Base-by-base conservation (phyloP, 192 early-diverging fungal genomes). In the Entomortierella parvispora region DNA sequence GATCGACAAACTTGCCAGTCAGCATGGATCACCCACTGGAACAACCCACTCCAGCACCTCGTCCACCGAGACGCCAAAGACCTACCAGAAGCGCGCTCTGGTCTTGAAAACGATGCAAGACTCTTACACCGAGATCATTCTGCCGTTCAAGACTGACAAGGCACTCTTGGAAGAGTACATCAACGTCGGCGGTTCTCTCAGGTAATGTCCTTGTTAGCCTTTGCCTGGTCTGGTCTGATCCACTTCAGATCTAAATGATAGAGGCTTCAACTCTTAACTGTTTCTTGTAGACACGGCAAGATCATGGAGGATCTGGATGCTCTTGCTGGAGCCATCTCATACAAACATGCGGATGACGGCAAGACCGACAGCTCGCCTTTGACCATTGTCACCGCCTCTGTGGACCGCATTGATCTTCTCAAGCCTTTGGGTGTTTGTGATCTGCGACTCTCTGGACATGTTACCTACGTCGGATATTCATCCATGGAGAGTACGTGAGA, bases 271-370 rank as follows among this genome's bases (percentile, higher is more conserved):
- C 20, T 71, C 11, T 51, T 59, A 48, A 58, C 50, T 52, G 53
- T 68, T 33, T 77, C 47, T 49, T 23, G 17, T 42, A 80, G 86
- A 65, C 58, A 92, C 7, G 94, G 93, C 33, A 95, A 92, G 72
- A 83, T 97, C 18, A 78, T 97, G 22, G 94, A 95, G 74, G 92
- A 93, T 48, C 80, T 93, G 47, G 96, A 97, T 80, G 87, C 91
- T 0, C 70, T 96, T 29, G 94, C 94, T 18, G 91, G 87, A 17
- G 84, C 85, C 18, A 87, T 95, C 52, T 84, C 88, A 17, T 95
- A 92, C 81, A 86, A 89, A 57, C 94, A 97, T 62, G 71, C 70
- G 2, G 68, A 83, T 28, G 82, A 79, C 31, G 83, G 80, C 3
- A 62, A 70, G 10, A 25, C 63, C 0, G 32, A 67, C 25, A 28